These are phyloP conservation scores for Liriodendron chinense DNA, from an alignment of 164 flowering plant species.

Conservation along the genomic window DNA sequence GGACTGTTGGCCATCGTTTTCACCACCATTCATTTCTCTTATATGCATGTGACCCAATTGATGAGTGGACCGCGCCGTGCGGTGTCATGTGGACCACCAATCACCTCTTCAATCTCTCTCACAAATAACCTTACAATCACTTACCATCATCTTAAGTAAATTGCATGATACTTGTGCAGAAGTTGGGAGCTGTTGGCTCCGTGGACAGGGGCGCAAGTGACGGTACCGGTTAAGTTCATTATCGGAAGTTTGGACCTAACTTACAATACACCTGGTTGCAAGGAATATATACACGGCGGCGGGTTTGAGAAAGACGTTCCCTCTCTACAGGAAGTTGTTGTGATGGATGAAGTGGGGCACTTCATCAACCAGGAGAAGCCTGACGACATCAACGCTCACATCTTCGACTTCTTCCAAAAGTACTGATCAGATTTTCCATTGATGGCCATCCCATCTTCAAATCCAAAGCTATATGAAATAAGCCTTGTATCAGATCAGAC, in stretches of 20 bases:
- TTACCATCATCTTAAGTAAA: constrained; percentile 20
- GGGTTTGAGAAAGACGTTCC: constrained; percentile 26
- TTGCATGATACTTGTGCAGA: constrained; percentile 33
- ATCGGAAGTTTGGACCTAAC: constrained; percentile 42
- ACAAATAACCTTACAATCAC: not conserved
- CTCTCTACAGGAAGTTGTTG: constrained; percentile 31
- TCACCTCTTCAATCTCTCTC: not conserved
- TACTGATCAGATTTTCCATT: constrained; percentile 9
- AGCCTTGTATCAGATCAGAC: too few species aligned
- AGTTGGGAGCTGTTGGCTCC: constrained; percentile 51
- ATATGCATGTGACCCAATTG: too few species aligned
- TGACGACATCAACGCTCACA: constrained; percentile 32
- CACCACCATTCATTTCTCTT: too few species aligned
- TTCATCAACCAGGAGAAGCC: constrained; percentile 40
- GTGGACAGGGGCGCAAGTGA: constrained; percentile 48
- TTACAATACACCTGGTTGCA: constrained; percentile 24
- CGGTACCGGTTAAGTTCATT: constrained; percentile 42
- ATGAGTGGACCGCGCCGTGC: too few species aligned
- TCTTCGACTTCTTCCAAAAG: constrained; percentile 31
- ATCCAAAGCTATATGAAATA: too few species aligned
- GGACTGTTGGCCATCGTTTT: too few species aligned
- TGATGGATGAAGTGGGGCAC: constrained; percentile 43
- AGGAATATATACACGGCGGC: constrained; percentile 29
- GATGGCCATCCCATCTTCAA: too few species aligned
- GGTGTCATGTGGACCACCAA: not conserved